Base-by-base conservation (phyloP, 345 rosid species). In the Corchorus olitorius region DNA sequence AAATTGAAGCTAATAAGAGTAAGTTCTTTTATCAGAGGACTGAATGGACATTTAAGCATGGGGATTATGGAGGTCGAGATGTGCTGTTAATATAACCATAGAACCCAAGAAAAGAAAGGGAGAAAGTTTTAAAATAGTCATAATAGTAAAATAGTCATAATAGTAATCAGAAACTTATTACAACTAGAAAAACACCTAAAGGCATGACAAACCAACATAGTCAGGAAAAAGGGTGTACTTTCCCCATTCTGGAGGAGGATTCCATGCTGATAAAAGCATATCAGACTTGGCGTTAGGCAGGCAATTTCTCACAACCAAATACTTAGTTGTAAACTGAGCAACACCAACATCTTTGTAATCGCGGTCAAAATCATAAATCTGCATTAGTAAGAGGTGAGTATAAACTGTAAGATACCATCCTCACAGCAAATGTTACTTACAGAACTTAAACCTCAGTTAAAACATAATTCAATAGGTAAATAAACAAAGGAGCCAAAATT, bases 181-280 rank as follows among this genome's bases (percentile, higher is more conserved):
- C 8, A 49, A 15, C 1, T 48, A 68, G 43, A 73, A 61, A 62
- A 34, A 48, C 61, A 49, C 8, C 19, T 48, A 63, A n/a, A 75
- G 58, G 19, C 63, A 15, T 7, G n/a, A 50, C 59, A 63, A n/a
- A 20, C n/a, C 11, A 1, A 65, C 54, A 72, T 33, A 69, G 46
- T 17, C 2, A 16, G 16, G 64, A 79, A 74, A 46, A 82, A 73
- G 68, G 7, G 39, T 83, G 61, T 93, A 96, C 99, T 92, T 96
- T 86, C 97, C 99, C 99, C 98, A 93, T 83, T 93, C 99, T 66
- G 90, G 83, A 14, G 98, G 98, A 84, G 99, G 90, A 87, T 96
- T 92, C 99, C 98, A 96, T 16, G 99, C 91, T 33, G 99, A 91
- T 80, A 96, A 80, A 79, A 96, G 93, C 93, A 84, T 96, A 82